These are phyloP conservation scores for Macrophomina tecta DNA, from an alignment of 2,329 filamentous ascomycete genomes.

Conservation along the genomic window DNA sequence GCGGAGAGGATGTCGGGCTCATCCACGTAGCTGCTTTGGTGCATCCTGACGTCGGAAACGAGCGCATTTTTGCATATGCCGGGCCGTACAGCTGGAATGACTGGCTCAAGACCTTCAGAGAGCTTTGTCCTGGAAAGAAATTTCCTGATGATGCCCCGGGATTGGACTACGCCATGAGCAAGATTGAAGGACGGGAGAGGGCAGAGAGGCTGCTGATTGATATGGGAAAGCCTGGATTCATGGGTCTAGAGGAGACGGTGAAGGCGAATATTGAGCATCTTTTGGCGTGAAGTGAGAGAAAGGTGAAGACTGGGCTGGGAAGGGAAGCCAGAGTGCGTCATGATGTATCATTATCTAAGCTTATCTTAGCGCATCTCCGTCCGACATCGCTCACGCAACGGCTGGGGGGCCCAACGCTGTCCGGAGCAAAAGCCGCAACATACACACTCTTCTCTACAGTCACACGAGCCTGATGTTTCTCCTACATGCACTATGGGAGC, in stretches of 20 bases:
- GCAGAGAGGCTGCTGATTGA: slow-evolving; percentile 6
- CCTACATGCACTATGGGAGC: not conserved
- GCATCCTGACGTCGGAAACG: slow-evolving; percentile 27
- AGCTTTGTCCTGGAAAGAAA: not conserved
- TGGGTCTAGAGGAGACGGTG: slow-evolving; percentile 19
- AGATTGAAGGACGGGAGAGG: not conserved
- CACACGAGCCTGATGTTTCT: not conserved
- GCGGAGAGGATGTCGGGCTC: slow-evolving; percentile 33
- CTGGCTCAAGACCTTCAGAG: slow-evolving; percentile 27
- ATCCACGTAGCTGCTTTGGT: slow-evolving; percentile 33
- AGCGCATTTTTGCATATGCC: slow-evolving; percentile 32
- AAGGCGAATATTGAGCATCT: slow-evolving; percentile 2
- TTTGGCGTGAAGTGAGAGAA: not conserved
- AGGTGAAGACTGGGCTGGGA: not conserved
- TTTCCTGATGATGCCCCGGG: not conserved
- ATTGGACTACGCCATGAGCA: not conserved
- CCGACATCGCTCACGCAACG: not conserved
- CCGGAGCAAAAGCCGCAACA: not conserved
- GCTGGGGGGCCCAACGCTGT: not conserved
- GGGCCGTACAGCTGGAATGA: slow-evolving; percentile 27
- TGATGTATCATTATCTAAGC: not conserved
- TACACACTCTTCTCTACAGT: not conserved
- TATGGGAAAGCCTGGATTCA: slow-evolving; percentile 3
- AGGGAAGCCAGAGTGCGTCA: not conserved
- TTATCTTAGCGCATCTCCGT: slow-evolving; percentile 10